Conservation (phyloP, 192 early-diverging fungal species). For the Diversispora eburnea region DNA sequence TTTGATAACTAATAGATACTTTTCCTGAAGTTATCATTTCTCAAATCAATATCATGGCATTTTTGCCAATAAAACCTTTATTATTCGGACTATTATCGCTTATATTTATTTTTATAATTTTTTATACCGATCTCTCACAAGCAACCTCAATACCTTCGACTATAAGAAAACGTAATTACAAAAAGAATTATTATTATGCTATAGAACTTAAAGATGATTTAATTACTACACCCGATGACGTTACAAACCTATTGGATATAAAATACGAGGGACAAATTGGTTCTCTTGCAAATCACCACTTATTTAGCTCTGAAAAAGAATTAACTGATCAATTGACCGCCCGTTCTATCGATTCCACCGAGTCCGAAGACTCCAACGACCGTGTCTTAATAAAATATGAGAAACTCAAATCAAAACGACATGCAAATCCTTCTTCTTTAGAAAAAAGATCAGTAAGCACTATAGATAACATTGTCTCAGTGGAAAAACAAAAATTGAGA, state of each 20-base stretch:
- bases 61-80: neutral
- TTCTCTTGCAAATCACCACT: slow-evolving; percentile 60
- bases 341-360: slow-evolving; percentile 26
- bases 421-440: neutral
- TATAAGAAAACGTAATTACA: slow-evolving; percentile 37
- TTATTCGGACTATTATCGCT: neutral
- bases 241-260: slow-evolving; percentile 41
- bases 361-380: slow-evolving; percentile 25
- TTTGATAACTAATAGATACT: neutral
- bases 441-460: slow-evolving; percentile 14
- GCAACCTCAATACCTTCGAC: neutral
- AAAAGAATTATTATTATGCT: slow-evolving; percentile 47
- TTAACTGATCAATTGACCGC: neutral
- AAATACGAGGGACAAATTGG: slow-evolving; percentile 62
- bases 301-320: slow-evolving; percentile 52
- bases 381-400: slow-evolving; percentile 40
- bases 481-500: slow-evolving; percentile 38
- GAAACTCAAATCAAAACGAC: slow-evolving; percentile 23
- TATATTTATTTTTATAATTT: neutral
- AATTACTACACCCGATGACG: slow-evolving; percentile 31
- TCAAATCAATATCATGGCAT: neutral
- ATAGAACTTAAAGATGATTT: slow-evolving; percentile 39
- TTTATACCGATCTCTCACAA: neutral
- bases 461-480: slow-evolving; percentile 26
- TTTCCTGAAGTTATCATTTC: neutral